Evolutionary conservation across 2,329 filamentous ascomycete species (phyloP), one percentile per base, ranked within the genome.

Genomic region (Epichloe glyceriae): DNA sequence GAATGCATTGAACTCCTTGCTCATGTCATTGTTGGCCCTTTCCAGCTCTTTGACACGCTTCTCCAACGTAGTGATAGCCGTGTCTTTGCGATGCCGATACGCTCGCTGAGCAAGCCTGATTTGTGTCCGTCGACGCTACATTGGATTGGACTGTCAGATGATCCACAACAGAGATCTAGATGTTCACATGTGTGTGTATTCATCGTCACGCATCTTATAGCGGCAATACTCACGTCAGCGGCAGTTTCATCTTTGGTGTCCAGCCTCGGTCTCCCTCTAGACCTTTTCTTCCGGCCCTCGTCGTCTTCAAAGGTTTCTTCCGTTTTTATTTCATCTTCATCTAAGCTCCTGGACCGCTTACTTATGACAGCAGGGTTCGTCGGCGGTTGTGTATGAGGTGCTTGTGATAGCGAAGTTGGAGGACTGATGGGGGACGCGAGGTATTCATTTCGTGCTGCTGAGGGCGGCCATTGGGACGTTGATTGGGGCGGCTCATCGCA

Each of bases 91-190:
- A 60, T 85, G 80, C 15, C 89, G 80, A 62, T 95, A 95, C 1
- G 88, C 88, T 56, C 88, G 75, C 64, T 95, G 89, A 2, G 89
- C 89, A 50, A 91, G 76, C 22, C 89, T 82, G 55, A 95, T 93
- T 63, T 95, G 89, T 5, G 87, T 91, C 50, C 89, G 79, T 49
- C 89, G 84, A 54, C 88, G 83, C 85, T 86, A 40, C 40, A 30
- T 40, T 46, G 53, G 30, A 30, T 40, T 46, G 53, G 37, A 8
- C 7, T 33, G 37, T 46, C 20, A 43, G 33, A 43, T 40, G 38
- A 47, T 49, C 22, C 30, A 19, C 12, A 19, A 19, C 19, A 22
- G 17, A 10, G 17, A 42, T 47, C 34, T 45, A 40, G 15, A 7
- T 17, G 34, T 14, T 43, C 19, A 20, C 3, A 43, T 26, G 14